A percentile compares a stretch with the other conserved stretches of the same genome.
Conservation (phyloP, 2,329 filamentous ascomycete species). For the Talaromyces piceae region DNA sequence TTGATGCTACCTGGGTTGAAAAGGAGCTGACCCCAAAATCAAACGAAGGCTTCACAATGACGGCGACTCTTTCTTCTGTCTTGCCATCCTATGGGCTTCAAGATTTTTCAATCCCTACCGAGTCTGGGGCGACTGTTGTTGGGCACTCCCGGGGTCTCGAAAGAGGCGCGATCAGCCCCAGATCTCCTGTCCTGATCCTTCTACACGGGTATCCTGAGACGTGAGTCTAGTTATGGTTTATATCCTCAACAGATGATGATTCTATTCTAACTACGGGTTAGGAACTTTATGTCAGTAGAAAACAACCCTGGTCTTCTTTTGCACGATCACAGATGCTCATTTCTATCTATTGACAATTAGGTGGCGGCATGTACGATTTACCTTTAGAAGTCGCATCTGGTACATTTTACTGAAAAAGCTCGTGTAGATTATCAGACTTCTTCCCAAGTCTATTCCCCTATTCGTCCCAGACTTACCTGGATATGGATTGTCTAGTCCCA, state of each 20-base stretch:
- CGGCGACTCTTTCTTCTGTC: background rate
- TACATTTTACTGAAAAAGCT: background rate
- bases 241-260: background rate
- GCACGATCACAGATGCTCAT: background rate
- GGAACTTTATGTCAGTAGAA: slow-evolving; percentile 3
- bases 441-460: slow-evolving; percentile 35
- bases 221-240: slow-evolving; percentile 17
- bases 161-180: slow-evolving; percentile 9
- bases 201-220: slow-evolving; percentile 44
- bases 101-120: background rate
- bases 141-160: slow-evolving; percentile 24
- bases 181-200: slow-evolving; percentile 30
- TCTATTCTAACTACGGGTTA: background rate
- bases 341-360: background rate
- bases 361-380: slow-evolving; percentile 6
- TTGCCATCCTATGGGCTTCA: background rate
- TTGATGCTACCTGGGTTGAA: background rate
- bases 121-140: slow-evolving; percentile 17
- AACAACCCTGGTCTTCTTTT: background rate
- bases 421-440: slow-evolving; percentile 28
- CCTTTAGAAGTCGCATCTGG: background rate
- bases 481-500: slow-evolving; percentile 37
- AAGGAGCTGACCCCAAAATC: background rate
- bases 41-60: background rate
- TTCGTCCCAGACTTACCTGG: slow-evolving; percentile 44